A percentile compares a stretch with the other conserved stretches of the same genome.
phyloP scores from a whole-genome alignment of 2,329 filamentous ascomycete genomes.

The Aspergillus fijiensis region DNA sequence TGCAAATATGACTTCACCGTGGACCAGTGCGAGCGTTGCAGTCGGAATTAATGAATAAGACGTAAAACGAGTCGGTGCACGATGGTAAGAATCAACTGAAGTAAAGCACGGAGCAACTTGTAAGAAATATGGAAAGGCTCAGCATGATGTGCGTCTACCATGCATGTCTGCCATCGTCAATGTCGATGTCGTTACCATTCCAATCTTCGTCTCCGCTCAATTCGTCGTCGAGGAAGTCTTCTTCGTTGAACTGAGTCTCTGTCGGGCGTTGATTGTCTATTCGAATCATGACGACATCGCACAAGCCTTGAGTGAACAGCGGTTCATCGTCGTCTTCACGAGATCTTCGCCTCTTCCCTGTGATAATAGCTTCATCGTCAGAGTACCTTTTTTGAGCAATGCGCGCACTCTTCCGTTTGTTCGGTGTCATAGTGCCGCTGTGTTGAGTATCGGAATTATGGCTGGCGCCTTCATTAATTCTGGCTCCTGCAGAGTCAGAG shows the following conservation, averaged over 20 bases:
- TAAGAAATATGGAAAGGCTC: neutral
- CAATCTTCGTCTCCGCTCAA: constrained; percentile 63
- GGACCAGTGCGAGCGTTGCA: neutral
- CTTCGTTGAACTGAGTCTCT: constrained; percentile 58
- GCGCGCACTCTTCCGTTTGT: constrained; percentile 43
- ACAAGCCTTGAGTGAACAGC: constrained; percentile 54
- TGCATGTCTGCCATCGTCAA: constrained; percentile 21
- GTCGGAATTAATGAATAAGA: neutral
- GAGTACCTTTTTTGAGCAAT: constrained; percentile 32
- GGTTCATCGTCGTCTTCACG: constrained; percentile 13
- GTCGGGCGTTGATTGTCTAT: constrained; percentile 63
- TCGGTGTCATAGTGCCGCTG: constrained; percentile 21
- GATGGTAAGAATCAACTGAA: neutral
- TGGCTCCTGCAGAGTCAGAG: neutral
- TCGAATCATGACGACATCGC: constrained; percentile 57
- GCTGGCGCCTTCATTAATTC: constrained; percentile 4
- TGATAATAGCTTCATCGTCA: constrained; percentile 21
- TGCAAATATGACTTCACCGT: neutral
- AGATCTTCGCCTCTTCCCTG: constrained; percentile 7
- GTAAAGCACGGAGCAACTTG: neutral
- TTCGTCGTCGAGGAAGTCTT: constrained; percentile 62
- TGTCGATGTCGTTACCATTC: constrained; percentile 49
- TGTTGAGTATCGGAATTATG: constrained; percentile 15
- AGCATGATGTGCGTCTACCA: constrained; percentile 17
- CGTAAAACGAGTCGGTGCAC: neutral